Evolutionary conservation across 2,329 filamentous ascomycete genomes (phyloP).

Genomic region (Ophiostoma novo-ulmi): DNA sequence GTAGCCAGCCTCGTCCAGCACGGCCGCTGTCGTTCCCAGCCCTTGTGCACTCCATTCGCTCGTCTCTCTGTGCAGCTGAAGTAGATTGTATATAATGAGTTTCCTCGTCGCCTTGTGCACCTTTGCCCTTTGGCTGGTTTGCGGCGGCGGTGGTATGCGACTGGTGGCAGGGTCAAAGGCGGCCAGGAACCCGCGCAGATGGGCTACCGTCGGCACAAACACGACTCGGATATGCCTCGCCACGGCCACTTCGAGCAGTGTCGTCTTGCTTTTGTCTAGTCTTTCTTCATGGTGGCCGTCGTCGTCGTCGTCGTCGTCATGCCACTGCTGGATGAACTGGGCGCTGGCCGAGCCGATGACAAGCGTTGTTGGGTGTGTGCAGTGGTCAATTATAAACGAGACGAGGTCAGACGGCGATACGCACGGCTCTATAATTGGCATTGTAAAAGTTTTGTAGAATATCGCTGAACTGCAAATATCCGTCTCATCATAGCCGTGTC

Average conservation of each 20-base stretch:
- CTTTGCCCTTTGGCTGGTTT: neutral
- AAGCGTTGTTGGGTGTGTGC: slow-evolving; percentile 57
- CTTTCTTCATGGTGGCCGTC: slow-evolving; percentile 40
- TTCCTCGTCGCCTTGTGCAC: slow-evolving; percentile 34
- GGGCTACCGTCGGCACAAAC: slow-evolving; percentile 70
- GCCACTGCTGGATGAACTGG: slow-evolving; percentile 59
- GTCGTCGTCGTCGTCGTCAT: slow-evolving; percentile 17
- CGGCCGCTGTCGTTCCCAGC: slow-evolving; percentile 56
- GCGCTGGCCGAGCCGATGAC: slow-evolving; percentile 63
- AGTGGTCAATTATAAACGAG: slow-evolving; percentile 54
- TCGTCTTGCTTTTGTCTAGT: slow-evolving; percentile 45
- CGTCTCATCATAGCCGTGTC: neutral
- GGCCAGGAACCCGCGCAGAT: slow-evolving; percentile 71
- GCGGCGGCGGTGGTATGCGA: slow-evolving; percentile 37
- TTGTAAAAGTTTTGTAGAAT: neutral
- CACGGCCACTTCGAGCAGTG: slow-evolving; percentile 63
- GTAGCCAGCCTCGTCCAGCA: slow-evolving; percentile 56
- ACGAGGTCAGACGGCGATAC: slow-evolving; percentile 58
- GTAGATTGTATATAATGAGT: slow-evolving; percentile 56
- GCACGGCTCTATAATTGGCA: slow-evolving; percentile 46
- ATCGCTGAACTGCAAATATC: no score
- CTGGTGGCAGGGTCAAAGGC: slow-evolving; percentile 43
- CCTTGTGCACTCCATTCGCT: slow-evolving; percentile 74
- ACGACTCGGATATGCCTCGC: slow-evolving; percentile 64
- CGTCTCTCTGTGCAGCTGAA: slow-evolving; percentile 61